phyloP scores from a whole-genome alignment of 2,329 filamentous ascomycete species.

The Aureobasidium subglaciale region DNA sequence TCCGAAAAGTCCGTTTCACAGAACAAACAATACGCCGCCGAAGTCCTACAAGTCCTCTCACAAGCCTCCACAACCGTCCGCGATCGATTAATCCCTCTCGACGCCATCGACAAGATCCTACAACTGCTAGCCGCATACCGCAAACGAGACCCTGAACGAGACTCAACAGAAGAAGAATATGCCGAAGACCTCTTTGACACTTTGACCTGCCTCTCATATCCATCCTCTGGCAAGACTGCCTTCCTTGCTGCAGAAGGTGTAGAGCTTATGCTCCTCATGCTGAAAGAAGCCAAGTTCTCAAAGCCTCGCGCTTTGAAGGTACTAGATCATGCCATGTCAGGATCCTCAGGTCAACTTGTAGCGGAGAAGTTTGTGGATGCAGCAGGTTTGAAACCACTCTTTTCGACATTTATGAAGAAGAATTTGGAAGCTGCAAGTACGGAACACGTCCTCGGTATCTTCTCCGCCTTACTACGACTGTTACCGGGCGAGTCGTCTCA shows the following conservation, averaged over 20 bases:
- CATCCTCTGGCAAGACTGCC: slow-evolving; percentile 64
- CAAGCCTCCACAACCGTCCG: slow-evolving; percentile 66
- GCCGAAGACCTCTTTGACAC: slow-evolving; percentile 90
- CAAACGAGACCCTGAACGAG: slow-evolving; percentile 75
- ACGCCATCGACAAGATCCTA: slow-evolving; percentile 72
- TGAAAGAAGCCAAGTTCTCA: slow-evolving; percentile 79
- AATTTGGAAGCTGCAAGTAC: slow-evolving; percentile 59
- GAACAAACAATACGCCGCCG: slow-evolving; percentile 92
- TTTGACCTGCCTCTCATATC: slow-evolving; percentile 72
- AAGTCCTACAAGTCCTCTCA: slow-evolving; percentile 81
- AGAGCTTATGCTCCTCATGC: slow-evolving; percentile 85
- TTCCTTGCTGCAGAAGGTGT: slow-evolving; percentile 88
- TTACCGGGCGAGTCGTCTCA: slow-evolving; percentile 70
- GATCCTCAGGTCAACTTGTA: slow-evolving; percentile 48
- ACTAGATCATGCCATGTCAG: slow-evolving; percentile 71
- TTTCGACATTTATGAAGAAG: slow-evolving; percentile 85
- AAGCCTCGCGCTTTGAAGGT: slow-evolving; percentile 73
- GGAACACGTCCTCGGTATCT: slow-evolving; percentile 79
- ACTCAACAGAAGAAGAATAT: slow-evolving; percentile 86
- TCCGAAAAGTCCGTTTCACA: slow-evolving; percentile 62
- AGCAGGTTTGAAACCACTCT: slow-evolving; percentile 75
- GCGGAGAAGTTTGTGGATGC: slow-evolving; percentile 74
- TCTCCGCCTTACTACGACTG: slow-evolving; percentile 71
- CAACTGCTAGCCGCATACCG: slow-evolving; percentile 81
- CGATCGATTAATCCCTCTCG: slow-evolving; percentile 48